These are phyloP conservation scores for Fusarium heterosporum DNA, from an alignment of 2,329 filamentous ascomycete species.

Conservation along the genomic window DNA sequence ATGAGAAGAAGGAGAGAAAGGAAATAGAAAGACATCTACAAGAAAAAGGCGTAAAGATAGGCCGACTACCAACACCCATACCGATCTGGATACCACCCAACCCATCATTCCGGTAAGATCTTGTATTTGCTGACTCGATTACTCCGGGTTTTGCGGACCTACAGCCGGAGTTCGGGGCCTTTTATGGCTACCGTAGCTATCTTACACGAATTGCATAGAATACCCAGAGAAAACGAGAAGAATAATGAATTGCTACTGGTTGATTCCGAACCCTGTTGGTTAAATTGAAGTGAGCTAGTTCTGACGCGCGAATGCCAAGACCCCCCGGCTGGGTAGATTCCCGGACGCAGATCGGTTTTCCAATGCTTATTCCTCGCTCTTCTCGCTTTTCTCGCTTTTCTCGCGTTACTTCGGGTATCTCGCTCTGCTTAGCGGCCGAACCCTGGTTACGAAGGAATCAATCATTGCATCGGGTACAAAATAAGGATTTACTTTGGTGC, in stretches of 20 bases:
- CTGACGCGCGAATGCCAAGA: conserved; percentile 9
- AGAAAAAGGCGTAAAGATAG: conserved; percentile 5
- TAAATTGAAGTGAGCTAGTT: conserved; percentile 17
- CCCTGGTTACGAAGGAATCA: conserved; percentile 20
- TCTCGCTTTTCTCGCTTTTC: conserved; percentile 5
- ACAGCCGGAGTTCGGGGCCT: conserved; percentile 7
- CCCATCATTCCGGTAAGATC: not conserved
- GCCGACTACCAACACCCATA: not conserved
- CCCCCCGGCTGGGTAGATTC: conserved; percentile 20
- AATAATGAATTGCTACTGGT: not conserved
- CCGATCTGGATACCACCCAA: not conserved
- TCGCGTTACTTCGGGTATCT: conserved; percentile 17
- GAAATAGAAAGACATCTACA: not conserved
- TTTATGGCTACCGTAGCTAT: not conserved
- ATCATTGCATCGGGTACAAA: no score
- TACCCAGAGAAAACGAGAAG: not conserved
- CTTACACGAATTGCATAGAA: not conserved
- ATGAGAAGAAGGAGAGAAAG: not conserved
- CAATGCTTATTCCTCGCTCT: conserved; percentile 22
- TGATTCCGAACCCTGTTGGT: not conserved
- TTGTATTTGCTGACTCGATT: conserved; percentile 26
- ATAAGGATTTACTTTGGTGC: no score
- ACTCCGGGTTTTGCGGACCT: conserved; percentile 4
- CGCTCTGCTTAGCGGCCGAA: conserved; percentile 35
- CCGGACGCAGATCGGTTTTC: conserved; percentile 26